These are phyloP conservation scores for Colletotrichum nymphaeae DNA, from an alignment of 2,329 filamentous ascomycete species.

Conservation along the genomic window DNA sequence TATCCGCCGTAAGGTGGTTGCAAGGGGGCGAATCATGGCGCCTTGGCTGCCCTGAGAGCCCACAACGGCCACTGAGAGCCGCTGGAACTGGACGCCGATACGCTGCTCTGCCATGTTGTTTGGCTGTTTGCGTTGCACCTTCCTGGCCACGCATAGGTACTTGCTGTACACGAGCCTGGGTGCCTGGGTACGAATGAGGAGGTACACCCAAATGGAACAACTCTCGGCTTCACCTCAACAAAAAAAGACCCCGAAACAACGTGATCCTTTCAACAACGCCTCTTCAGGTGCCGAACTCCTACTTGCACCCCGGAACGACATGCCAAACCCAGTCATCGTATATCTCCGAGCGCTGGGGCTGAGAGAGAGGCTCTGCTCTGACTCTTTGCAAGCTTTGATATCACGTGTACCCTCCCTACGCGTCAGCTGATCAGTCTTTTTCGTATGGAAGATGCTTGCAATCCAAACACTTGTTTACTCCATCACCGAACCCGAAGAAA, in stretches of 20 bases:
- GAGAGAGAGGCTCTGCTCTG: neutral
- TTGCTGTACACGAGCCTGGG: too few relatives aligned
- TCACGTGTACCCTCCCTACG: conserved; percentile 21
- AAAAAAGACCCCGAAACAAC: conserved; percentile 20
- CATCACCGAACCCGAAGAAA: neutral
- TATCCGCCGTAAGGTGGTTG: neutral
- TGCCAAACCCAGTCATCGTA: neutral
- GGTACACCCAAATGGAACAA: conserved; percentile 5
- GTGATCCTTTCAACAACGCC: neutral
- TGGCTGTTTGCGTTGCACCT: conserved; percentile 28
- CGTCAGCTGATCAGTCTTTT: conserved; percentile 26
- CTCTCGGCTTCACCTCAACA: conserved; percentile 22
- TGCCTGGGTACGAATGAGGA: too few relatives aligned
- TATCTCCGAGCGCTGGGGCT: neutral
- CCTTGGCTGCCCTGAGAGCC: conserved; percentile 23
- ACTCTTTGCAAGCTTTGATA: conserved; percentile 23
- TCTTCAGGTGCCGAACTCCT: neutral
- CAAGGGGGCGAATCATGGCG: conserved; percentile 12
- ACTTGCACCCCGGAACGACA: neutral
- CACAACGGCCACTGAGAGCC: conserved; percentile 18
- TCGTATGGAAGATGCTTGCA: conserved; percentile 1
- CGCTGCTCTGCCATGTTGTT: conserved; percentile 1
- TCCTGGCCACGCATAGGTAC: neutral
- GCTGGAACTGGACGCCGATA: neutral
- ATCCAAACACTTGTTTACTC: neutral